Conservation (phyloP, 257 asterid genomes). For the Echium plantagineum region DNA sequence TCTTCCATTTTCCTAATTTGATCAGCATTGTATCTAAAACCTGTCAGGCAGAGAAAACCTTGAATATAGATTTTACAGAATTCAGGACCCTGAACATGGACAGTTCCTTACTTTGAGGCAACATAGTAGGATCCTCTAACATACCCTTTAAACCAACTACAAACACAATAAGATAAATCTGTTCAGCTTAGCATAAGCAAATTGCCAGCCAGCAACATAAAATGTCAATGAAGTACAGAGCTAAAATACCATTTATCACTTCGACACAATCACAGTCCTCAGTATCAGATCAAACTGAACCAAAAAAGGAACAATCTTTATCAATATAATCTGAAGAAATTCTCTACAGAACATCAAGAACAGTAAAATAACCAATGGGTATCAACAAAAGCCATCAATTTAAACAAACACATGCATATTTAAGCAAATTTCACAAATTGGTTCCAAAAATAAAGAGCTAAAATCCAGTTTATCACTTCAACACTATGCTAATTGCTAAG, state of each 20-base stretch:
- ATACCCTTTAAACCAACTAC: neutral
- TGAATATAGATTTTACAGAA: neutral
- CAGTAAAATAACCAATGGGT: too few species aligned
- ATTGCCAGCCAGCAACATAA: too few species aligned
- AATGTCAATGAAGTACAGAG: neutral
- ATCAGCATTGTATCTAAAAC: slow-evolving; percentile 52
- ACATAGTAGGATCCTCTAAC: neutral
- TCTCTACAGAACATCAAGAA: too few species aligned
- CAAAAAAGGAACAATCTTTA: neutral
- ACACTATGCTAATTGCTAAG: too few species aligned
- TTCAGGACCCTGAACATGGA: neutral
- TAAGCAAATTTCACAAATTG: too few species aligned
- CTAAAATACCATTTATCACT: neutral
- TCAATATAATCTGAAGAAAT: too few species aligned
- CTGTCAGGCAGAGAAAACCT: slow-evolving; percentile 21
- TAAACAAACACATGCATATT: too few species aligned
- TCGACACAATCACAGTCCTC: neutral
- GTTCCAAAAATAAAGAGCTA: too few species aligned
- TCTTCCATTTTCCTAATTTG: slow-evolving; percentile 85
- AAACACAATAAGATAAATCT: neutral
- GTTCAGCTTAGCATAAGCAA: too few species aligned
- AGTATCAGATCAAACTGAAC: neutral
- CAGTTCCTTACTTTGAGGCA: neutral
- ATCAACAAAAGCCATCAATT: too few species aligned
- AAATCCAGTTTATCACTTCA: too few species aligned